Evolutionary conservation across 495 filamentous ascomycete species (phyloP).

Genomic region (Talaromyces wortmannii): DNA sequence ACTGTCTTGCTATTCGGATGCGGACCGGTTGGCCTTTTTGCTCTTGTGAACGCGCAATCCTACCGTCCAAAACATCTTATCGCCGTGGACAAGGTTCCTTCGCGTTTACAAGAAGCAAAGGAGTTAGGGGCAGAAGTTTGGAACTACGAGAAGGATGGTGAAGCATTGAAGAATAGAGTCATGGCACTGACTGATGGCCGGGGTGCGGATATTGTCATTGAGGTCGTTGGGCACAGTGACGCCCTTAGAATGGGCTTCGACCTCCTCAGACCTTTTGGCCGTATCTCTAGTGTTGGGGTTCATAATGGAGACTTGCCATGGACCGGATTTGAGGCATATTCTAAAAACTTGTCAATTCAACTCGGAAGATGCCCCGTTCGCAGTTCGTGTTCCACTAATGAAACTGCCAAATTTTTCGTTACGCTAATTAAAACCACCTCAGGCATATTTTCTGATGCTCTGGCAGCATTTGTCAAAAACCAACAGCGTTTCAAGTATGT

Average conservation of each 20-base stretch:
- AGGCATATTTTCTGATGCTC: too few species aligned
- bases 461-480: too few species aligned
- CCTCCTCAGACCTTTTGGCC: conserved; percentile 76
- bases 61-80: not conserved
- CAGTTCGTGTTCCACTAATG: too few species aligned
- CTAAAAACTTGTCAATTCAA: too few species aligned
- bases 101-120: conserved; percentile 1
- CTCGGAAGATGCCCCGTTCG: too few species aligned
- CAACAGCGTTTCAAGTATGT: too few species aligned
- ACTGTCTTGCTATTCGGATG: not conserved
- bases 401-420: too few species aligned
- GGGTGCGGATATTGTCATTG: conserved; percentile 1
- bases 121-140: not conserved
- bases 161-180: not conserved
- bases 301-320: conserved; percentile 80
- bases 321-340: conserved; percentile 62
- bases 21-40: conserved; percentile 3
- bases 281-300: conserved; percentile 77
- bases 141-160: not conserved
- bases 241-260: conserved; percentile 78
- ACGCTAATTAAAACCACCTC: too few species aligned
- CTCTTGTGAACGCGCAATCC: not conserved
- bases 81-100: not conserved
- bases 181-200: conserved; percentile 1
- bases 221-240: conserved; percentile 68